Conservation (phyloP, 2,329 filamentous ascomycete species). For the Penicillium freii region DNA sequence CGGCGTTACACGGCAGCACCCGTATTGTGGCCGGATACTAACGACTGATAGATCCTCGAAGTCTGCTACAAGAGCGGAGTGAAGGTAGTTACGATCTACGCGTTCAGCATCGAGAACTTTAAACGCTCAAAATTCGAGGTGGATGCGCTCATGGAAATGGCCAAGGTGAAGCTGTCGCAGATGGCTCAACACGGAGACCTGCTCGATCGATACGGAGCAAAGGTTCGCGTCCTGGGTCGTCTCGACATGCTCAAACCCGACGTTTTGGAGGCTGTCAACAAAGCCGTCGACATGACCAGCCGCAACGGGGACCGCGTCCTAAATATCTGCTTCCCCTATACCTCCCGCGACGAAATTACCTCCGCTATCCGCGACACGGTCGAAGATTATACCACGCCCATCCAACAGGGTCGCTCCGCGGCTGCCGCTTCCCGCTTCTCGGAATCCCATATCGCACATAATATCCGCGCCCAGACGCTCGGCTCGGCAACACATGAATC, state of each 20-base stretch:
- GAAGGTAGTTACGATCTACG: constrained; percentile 95
- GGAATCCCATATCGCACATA: constrained; percentile 80
- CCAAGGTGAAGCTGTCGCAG: constrained; percentile 90
- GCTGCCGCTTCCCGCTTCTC: constrained; percentile 61
- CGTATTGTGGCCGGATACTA: constrained; percentile 1
- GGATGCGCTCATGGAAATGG: constrained; percentile 95
- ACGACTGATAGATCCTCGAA: constrained; percentile 69
- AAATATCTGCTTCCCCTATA: constrained; percentile 98
- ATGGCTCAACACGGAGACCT: constrained; percentile 90
- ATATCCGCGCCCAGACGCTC: constrained; percentile 67
- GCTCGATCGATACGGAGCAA: constrained; percentile 86
- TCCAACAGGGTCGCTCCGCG: constrained; percentile 46
- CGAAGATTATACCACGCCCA: constrained; percentile 74
- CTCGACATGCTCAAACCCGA: constrained; percentile 80
- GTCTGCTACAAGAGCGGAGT: constrained; percentile 98
- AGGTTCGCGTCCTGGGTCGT: constrained; percentile 81
- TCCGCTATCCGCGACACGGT: constrained; percentile 85
- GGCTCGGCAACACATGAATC: constrained; percentile 32
- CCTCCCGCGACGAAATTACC: constrained; percentile 91
- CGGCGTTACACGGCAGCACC: background rate
- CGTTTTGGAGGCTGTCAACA: constrained; percentile 83
- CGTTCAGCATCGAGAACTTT: constrained; percentile 99
- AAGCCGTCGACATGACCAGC: constrained; percentile 80
- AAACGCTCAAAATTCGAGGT: constrained; percentile 96
- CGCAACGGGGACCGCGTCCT: constrained; percentile 76